phyloP scores from a whole-genome alignment of 106 monocot species.

The Triglochin maritima region DNA sequence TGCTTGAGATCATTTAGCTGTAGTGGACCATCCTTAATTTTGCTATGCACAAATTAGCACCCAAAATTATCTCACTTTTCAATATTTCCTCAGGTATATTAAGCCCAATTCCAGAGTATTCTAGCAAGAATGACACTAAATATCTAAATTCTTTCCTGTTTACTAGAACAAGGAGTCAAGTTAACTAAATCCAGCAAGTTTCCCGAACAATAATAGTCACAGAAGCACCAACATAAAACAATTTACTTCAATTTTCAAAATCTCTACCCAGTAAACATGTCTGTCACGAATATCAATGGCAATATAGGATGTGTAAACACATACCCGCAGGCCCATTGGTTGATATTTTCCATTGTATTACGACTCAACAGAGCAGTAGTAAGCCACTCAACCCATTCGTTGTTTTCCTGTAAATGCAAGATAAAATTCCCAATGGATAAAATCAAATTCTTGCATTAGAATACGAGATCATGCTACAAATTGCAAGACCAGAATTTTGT shows the following conservation, averaged over 20 bases:
- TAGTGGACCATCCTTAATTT: too few relatives aligned
- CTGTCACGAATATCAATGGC: background rate
- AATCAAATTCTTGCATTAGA: background rate
- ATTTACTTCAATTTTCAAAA: background rate
- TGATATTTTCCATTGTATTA: constrained; percentile 78
- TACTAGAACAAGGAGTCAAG: background rate
- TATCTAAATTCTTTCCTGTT: constrained; percentile 13
- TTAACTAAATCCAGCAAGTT: background rate
- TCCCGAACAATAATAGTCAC: background rate
- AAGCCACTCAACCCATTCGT: constrained; percentile 82
- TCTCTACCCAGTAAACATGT: background rate
- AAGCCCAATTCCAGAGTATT: too few relatives aligned
- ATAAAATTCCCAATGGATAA: background rate
- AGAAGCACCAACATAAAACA: background rate
- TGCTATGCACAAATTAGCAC: too few relatives aligned
- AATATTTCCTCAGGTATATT: too few relatives aligned
- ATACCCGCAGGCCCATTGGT: constrained; percentile 89
- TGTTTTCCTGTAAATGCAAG: constrained; percentile 46
- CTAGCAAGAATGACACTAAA: constrained; percentile 26
- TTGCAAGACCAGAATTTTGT: background rate
- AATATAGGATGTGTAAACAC: background rate
- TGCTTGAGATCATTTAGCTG: too few relatives aligned
- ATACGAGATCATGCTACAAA: background rate
- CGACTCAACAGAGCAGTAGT: constrained; percentile 54
- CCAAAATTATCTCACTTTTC: too few relatives aligned